Conservation (phyloP, 805 yeast species). For the Candida nemodendra region DNA sequence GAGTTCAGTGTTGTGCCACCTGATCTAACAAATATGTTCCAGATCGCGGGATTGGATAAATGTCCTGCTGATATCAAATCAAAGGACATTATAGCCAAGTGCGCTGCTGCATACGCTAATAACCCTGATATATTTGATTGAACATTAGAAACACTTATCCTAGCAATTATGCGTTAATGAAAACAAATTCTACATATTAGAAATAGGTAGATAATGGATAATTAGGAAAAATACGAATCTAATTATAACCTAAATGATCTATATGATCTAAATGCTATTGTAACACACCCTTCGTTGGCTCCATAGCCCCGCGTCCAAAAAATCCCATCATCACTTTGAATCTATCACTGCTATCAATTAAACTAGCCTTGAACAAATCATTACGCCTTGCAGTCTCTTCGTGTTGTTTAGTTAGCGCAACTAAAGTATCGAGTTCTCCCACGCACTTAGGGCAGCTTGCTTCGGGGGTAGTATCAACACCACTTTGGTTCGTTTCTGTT, state of each 20-base stretch:
- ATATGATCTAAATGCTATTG: slow-evolving; percentile 9
- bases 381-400: slow-evolving; percentile 58
- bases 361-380: slow-evolving; percentile 58
- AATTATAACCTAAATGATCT: slow-evolving; percentile 1
- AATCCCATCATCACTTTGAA: slow-evolving; percentile 77
- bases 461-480: slow-evolving; percentile 11
- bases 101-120: slow-evolving; percentile 29
- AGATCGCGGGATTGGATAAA: slow-evolving; percentile 42
- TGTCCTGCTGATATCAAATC: slow-evolving; percentile 28
- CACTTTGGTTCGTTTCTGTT: slow-evolving; percentile 16
- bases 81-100: slow-evolving; percentile 39
- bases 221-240: background rate
- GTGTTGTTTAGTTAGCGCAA: slow-evolving; percentile 57
- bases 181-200: too few species aligned
- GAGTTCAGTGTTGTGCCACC: slow-evolving; percentile 75
- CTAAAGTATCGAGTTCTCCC: slow-evolving; percentile 66
- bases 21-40: slow-evolving; percentile 52
- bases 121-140: slow-evolving; percentile 25
- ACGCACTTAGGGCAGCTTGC: slow-evolving; percentile 70
- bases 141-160: background rate
- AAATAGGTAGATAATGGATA: too few species aligned
- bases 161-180: background rate
- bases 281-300: slow-evolving; percentile 30
- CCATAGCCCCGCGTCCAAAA: slow-evolving; percentile 87
- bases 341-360: slow-evolving; percentile 56